A percentile compares a stretch with the other conserved stretches of the same genome.
phyloP scores from a whole-genome alignment of 768 basidiomycete genomes.

The Leucocoprinus birnbaumii region DNA sequence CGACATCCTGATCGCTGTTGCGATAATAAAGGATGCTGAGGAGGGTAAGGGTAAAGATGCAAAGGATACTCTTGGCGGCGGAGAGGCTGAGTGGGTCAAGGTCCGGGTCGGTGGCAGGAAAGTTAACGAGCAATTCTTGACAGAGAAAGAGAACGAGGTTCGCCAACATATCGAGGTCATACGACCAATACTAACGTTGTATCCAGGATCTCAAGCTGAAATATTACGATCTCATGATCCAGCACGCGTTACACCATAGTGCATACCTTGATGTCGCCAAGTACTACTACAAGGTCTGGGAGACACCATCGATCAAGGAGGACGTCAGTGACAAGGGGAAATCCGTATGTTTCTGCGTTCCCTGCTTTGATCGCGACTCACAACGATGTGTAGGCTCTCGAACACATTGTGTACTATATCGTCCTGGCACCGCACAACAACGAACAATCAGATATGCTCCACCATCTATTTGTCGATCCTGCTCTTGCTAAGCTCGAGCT shows the following conservation, averaged over 20 bases:
- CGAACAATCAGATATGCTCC: constrained; percentile 95
- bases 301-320: constrained; percentile 90
- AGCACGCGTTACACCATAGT: constrained; percentile 81
- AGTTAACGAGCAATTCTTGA: constrained; percentile 90
- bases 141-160: constrained; percentile 86
- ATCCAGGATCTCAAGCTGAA: constrained; percentile 90
- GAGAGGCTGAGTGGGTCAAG: constrained; percentile 91
- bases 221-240: constrained; percentile 96
- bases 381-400: constrained; percentile 61
- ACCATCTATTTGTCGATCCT: constrained; percentile 79
- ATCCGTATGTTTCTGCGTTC: constrained; percentile 41
- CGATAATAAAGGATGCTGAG: constrained; percentile 71
- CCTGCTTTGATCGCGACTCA: constrained; percentile 11
- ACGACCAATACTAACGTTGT: constrained; percentile 8
- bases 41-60: constrained; percentile 51
- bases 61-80: constrained; percentile 62
- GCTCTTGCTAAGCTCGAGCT: constrained; percentile 77
- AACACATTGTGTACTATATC: constrained; percentile 93
- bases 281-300: constrained; percentile 96
- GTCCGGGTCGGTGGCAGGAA: constrained; percentile 90
- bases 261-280: constrained; percentile 93
- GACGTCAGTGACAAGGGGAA: constrained; percentile 71
- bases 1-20: constrained; percentile 77
- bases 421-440: constrained; percentile 93
- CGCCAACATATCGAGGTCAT: constrained; percentile 3